Evolutionary conservation across 306 rosid genomes (phyloP), one percentile per base, ranked within the genome.

Genomic region (Cajanus cajan): DNA sequence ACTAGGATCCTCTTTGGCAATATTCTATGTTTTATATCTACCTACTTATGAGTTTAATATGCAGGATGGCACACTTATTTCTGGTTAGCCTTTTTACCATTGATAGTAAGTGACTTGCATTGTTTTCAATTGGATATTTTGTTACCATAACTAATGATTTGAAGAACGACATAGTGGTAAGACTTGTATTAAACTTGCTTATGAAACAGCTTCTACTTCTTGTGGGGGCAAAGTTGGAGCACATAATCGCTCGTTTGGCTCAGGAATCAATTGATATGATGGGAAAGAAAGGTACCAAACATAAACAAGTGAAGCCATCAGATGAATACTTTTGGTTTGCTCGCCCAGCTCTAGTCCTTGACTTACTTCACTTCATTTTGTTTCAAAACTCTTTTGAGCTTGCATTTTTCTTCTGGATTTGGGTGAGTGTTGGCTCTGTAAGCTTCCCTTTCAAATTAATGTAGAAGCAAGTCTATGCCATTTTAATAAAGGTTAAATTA

Each of bases 61-160:
- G 85, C 87, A 92, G 98, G 98, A 74, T 95, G 98, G 98, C 90
- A 92, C 82, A 86, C 96, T 14, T 95, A 92, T 76, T 95, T 95
- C 81, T 95, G 98, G 98, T 65, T 95, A 73, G 86, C 98, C 8
- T 92, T 95, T 86, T 81, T 95, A 81, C 98, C 98, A 15, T 19
- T 95, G 67, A 87, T 92, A 74, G 98, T 92, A 86, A 92, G 98
- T 85, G 61, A 31, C 31, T 39, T 39, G 45, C n/a, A 61, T 47
- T 50, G 58, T 64, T 83, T 50, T 19, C 51, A 61, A 68, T 21
- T 40, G 57, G 22, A 51, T 75, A 9, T 63, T 54, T 71, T 68
- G 81, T 64, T 61, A 48, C 65, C 77, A 54, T 62, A 57, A 57
- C 16, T 50, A 36, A 71, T 52, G 67, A 28, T 28, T 28, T 28